A percentile compares a stretch with the other conserved stretches of the same genome.
Evolutionary conservation across 2,329 filamentous ascomycete species (phyloP).

Genomic region (Alternaria triticina): DNA sequence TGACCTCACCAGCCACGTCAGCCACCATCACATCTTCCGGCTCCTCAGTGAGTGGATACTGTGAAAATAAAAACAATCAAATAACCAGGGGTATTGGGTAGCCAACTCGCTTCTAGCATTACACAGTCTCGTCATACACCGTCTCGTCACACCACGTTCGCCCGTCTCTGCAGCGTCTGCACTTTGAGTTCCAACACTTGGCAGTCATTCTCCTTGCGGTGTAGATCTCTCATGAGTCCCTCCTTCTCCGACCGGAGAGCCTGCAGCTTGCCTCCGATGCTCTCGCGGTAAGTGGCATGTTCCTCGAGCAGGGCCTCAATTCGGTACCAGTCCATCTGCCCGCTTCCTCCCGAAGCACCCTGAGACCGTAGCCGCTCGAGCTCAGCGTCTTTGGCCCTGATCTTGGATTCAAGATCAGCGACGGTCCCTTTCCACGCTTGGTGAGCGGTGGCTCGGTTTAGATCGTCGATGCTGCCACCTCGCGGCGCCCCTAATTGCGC

Average conservation of each 20-base stretch:
- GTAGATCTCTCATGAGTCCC: conserved; percentile 46
- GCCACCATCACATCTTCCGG: conserved; percentile 1
- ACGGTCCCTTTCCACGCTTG: conserved; percentile 46
- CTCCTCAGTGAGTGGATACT: neutral
- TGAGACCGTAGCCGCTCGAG: conserved; percentile 24
- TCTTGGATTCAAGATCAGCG: conserved; percentile 33
- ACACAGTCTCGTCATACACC: neutral
- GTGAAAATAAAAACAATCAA: neutral
- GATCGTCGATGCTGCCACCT: conserved; percentile 37
- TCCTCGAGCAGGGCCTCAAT: conserved; percentile 51
- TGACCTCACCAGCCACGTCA: conserved; percentile 7
- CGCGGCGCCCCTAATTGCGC: conserved; percentile 38
- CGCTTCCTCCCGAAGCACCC: conserved; percentile 10
- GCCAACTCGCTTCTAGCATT: neutral
- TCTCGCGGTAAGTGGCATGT: conserved; percentile 48
- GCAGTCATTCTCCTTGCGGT: conserved; percentile 50
- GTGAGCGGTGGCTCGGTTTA: conserved; percentile 45
- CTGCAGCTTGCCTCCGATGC: conserved; percentile 46
- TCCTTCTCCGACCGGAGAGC: conserved; percentile 51
- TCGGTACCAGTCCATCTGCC: conserved; percentile 38
- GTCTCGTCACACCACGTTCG: conserved; percentile 11
- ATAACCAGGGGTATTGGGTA: neutral
- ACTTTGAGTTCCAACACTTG: conserved; percentile 47
- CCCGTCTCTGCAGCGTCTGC: conserved; percentile 39
- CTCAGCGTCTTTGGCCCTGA: conserved; percentile 41